These are phyloP conservation scores for Fusarium succisae DNA, from an alignment of 2,329 filamentous ascomycete species.

Conservation along the genomic window DNA sequence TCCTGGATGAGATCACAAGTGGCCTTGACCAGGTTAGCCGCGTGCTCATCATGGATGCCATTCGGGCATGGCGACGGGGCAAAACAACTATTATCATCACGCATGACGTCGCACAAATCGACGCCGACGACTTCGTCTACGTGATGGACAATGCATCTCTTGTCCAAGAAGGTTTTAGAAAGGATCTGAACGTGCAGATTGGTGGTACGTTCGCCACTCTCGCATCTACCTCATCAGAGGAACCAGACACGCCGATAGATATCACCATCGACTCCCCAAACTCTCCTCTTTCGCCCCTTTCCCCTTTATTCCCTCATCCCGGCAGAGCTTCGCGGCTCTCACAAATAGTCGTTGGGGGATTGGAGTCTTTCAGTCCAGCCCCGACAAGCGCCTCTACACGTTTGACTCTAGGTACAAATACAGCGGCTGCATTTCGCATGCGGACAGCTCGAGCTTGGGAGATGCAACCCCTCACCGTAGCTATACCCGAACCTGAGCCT, in stretches of 20 bases:
- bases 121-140: slow-evolving; percentile 78
- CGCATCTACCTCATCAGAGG: slow-evolving; percentile 30
- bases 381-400: slow-evolving; percentile 21
- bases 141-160: slow-evolving; percentile 77
- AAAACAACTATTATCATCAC: slow-evolving; percentile 95
- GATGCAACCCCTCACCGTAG: background rate
- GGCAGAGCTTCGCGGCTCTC: slow-evolving; percentile 27
- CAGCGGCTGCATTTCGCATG: slow-evolving; percentile 31
- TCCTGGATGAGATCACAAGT: slow-evolving; percentile 90
- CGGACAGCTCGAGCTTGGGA: slow-evolving; percentile 37
- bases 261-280: slow-evolving; percentile 24
- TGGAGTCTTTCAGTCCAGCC: slow-evolving; percentile 23
- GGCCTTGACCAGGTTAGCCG: slow-evolving; percentile 81
- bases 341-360: slow-evolving; percentile 27
- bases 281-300: slow-evolving; percentile 12
- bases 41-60: slow-evolving; percentile 74
- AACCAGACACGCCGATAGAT: slow-evolving; percentile 5
- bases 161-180: slow-evolving; percentile 73
- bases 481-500: background rate
- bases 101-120: slow-evolving; percentile 84
- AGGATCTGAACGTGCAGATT: slow-evolving; percentile 58
- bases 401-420: slow-evolving; percentile 34
- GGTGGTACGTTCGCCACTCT: slow-evolving; percentile 59
- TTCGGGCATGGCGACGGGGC: slow-evolving; percentile 78
- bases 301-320: slow-evolving; percentile 6